Evolutionary conservation across 192 early-diverging fungal species (phyloP).

Genomic region (Oehlia diaphana): DNA sequence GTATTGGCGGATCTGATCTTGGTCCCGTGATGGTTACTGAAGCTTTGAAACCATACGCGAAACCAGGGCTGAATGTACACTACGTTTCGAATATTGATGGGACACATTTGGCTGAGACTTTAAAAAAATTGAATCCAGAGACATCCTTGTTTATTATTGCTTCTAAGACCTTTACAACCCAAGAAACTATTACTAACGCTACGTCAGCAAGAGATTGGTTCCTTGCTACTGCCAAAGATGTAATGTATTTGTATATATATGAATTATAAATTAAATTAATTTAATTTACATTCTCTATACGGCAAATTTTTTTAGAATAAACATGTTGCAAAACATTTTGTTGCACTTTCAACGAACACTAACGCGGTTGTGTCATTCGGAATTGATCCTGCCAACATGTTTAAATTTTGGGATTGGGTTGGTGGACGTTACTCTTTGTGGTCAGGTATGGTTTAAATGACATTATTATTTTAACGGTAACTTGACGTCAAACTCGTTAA

Average conservation of each 20-base stretch:
- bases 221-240: conserved; percentile 80
- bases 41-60: conserved; percentile 91
- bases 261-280: too few species aligned
- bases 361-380: conserved; percentile 84
- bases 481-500: too few species aligned
- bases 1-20: too few species aligned
- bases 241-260: conserved; percentile 29
- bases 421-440: conserved; percentile 99
- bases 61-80: conserved; percentile 78
- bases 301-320: conserved; percentile 40
- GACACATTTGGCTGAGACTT: conserved; percentile 92
- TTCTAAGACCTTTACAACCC: conserved; percentile 98
- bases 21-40: conserved; percentile 90
- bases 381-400: conserved; percentile 97
- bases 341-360: conserved; percentile 57
- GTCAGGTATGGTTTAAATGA: conserved; percentile 54
- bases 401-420: conserved; percentile 99
- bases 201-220: conserved; percentile 94
- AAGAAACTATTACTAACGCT: conserved; percentile 98
- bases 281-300: too few species aligned
- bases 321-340: conserved; percentile 99
- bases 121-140: conserved; percentile 54
- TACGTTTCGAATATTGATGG: conserved; percentile 99
- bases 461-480: neutral
- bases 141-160: conserved; percentile 89